phyloP scores from a whole-genome alignment of 352 stramenopile species.

The Phytophthora rubi region DNA sequence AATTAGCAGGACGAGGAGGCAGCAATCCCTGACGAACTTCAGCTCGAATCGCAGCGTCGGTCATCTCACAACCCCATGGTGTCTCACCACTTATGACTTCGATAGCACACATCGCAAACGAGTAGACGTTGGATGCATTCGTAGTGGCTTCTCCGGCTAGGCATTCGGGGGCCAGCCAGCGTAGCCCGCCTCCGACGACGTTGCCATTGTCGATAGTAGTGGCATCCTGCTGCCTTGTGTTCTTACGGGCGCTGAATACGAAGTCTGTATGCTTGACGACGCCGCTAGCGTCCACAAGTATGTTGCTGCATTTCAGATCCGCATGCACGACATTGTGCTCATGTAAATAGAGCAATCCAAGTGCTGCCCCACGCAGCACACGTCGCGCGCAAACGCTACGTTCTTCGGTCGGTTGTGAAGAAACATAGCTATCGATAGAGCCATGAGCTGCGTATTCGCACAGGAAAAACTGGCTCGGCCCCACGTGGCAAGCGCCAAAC shows the following conservation, averaged over 20 bases:
- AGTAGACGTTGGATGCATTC: conserved; percentile 49
- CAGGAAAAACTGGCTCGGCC: conserved; percentile 26
- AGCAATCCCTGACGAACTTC: conserved; percentile 31
- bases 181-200: background rate
- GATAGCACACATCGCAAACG: conserved; percentile 46
- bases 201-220: background rate
- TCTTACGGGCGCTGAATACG: conserved; percentile 29
- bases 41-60: conserved; percentile 19
- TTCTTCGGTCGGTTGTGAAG: conserved; percentile 9
- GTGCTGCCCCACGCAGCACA: conserved; percentile 28
- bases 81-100: conserved; percentile 34
- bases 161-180: conserved; percentile 43
- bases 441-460: conserved; percentile 29
- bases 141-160: conserved; percentile 19
- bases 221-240: background rate
- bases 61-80: conserved; percentile 31
- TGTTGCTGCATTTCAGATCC: conserved; percentile 38
- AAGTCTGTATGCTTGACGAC: conserved; percentile 40
- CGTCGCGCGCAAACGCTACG: conserved; percentile 21
- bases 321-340: conserved; percentile 34
- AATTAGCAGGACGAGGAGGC: conserved; percentile 22
- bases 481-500: conserved; percentile 37
- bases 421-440: conserved; percentile 30
- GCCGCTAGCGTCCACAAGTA: conserved; percentile 32
- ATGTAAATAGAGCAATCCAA: conserved; percentile 42